Conservation (phyloP, 2,329 filamentous ascomycete genomes). For the Hirsutella minnesotensis region DNA sequence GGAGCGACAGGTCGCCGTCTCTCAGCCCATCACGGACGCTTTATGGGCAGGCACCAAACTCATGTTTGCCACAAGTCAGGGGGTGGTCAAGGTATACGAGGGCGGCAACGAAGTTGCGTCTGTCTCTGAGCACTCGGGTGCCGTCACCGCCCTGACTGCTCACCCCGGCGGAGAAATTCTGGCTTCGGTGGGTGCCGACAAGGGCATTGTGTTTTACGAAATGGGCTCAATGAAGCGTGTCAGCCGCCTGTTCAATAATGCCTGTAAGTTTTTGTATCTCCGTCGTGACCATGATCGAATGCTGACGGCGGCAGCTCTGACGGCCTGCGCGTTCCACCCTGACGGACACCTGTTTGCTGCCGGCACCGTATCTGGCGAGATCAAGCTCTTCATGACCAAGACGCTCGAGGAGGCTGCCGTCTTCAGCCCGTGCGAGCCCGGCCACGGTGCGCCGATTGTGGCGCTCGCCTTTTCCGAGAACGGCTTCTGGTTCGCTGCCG, state of each 20-base stretch:
- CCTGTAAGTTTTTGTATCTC: slow-evolving; percentile 45
- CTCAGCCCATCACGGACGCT: slow-evolving; percentile 54
- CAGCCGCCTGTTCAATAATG: slow-evolving; percentile 68
- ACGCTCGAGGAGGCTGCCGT: slow-evolving; percentile 64
- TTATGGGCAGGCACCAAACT: slow-evolving; percentile 57
- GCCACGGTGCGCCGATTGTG: slow-evolving; percentile 51
- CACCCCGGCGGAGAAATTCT: slow-evolving; percentile 77
- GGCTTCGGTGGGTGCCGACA: slow-evolving; percentile 81
- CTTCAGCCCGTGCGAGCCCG: slow-evolving; percentile 38
- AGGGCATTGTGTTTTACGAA: slow-evolving; percentile 87
- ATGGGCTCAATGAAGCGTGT: slow-evolving; percentile 54
- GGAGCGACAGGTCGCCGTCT: slow-evolving; percentile 53
- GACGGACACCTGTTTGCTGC: slow-evolving; percentile 90
- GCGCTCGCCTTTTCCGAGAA: slow-evolving; percentile 87
- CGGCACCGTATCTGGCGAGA: slow-evolving; percentile 65
- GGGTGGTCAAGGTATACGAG: slow-evolving; percentile 70
- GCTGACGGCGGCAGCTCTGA: slow-evolving; percentile 43
- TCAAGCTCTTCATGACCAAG: slow-evolving; percentile 83
- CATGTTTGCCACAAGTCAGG: slow-evolving; percentile 62
- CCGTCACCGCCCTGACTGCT: slow-evolving; percentile 63
- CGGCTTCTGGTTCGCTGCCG: slow-evolving; percentile 86
- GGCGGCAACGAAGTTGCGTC: slow-evolving; percentile 55
- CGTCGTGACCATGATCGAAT: not conserved
- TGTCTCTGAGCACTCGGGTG: slow-evolving; percentile 72
- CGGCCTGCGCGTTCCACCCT: slow-evolving; percentile 78